These are phyloP conservation scores for Corylus americana DNA, from an alignment of 306 rosid genomes.

Conservation along the genomic window DNA sequence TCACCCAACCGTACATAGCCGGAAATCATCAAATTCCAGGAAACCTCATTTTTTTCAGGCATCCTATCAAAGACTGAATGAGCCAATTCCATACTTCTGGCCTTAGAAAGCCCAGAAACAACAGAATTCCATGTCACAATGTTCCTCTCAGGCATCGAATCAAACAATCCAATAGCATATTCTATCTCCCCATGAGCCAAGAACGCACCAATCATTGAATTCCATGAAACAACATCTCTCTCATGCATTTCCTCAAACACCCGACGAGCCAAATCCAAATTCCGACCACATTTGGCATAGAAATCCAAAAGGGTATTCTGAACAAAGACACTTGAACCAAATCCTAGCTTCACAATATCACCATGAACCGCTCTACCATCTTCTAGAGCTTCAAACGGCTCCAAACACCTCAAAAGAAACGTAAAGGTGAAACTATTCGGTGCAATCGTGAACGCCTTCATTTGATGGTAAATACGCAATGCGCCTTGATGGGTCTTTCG, in stretches of 20 bases:
- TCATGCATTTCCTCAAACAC: constrained; percentile 40
- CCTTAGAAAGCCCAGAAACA: constrained; percentile 38
- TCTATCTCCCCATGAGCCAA: constrained; percentile 19
- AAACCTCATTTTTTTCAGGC: constrained; percentile 31
- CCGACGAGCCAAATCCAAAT: constrained; percentile 17
- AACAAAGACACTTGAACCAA: constrained; percentile 31
- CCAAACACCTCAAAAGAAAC: constrained; percentile 29
- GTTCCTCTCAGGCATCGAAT: constrained; percentile 25
- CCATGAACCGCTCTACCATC: constrained; percentile 28
- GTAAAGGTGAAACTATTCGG: constrained; percentile 37
- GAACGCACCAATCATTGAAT: constrained; percentile 31
- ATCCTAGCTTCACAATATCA: constrained; percentile 35
- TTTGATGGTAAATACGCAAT: constrained; percentile 22
- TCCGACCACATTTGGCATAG: constrained; percentile 22
- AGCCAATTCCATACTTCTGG: constrained; percentile 31
- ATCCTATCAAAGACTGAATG: constrained; percentile 22
- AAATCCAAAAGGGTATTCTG: constrained; percentile 36
- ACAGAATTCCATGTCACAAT: constrained; percentile 38
- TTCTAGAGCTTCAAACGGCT: constrained; percentile 18
- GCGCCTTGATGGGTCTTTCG: constrained; percentile 21
- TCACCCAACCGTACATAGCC: constrained; percentile 27
- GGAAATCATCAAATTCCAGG: constrained; percentile 32
- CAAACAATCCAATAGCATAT: constrained; percentile 25
- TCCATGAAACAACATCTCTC: constrained; percentile 37
- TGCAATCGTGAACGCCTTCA: constrained; percentile 13